phyloP scores from a whole-genome alignment of 2,329 filamentous ascomycete species.

The Clarireedia monteithiana region DNA sequence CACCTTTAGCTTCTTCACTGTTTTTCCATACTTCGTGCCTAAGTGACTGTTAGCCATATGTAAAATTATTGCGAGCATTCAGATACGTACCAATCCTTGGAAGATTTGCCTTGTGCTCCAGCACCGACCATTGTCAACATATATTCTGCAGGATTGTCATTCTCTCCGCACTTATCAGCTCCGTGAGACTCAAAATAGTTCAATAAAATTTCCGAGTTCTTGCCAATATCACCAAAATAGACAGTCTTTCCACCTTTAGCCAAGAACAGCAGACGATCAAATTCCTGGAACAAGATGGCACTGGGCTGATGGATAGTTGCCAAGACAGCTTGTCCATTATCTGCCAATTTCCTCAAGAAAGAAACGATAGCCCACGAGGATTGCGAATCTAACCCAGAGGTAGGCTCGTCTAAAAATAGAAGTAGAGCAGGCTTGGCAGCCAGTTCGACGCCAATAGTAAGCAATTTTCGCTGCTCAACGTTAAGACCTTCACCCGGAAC shows the following conservation, averaged over 20 bases:
- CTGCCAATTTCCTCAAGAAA: constrained; percentile 81
- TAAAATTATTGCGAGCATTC: rapidly evolving
- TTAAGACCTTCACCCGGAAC: constrained; percentile 81
- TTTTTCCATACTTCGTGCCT: constrained; percentile 33
- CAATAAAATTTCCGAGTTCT: constrained; percentile 26
- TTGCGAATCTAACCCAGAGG: constrained; percentile 87
- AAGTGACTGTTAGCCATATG: background rate
- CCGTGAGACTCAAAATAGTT: constrained; percentile 71
- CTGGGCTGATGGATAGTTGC: constrained; percentile 96
- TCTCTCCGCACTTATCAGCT: constrained; percentile 54
- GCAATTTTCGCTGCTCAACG: constrained; percentile 62
- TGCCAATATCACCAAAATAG: constrained; percentile 74
- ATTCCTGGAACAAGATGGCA: constrained; percentile 87
- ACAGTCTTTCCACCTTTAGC: constrained; percentile 70
- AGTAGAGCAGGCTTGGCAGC: constrained; percentile 85
- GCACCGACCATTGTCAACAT: constrained; percentile 44
- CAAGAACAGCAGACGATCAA: constrained; percentile 72
- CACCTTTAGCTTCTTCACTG: constrained; percentile 26
- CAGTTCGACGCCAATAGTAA: constrained; percentile 94
- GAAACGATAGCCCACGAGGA: constrained; percentile 90
- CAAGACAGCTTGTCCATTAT: constrained; percentile 82
- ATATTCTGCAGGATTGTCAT: constrained; percentile 72
- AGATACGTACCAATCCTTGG: constrained; percentile 44
- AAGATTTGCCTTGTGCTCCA: constrained; percentile 50
- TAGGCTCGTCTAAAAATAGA: constrained; percentile 91